Percentiles rank a stretch among this genome's conserved stretches.
phyloP scores from a whole-genome alignment of 768 basidiomycete genomes.

The Nevesoporus exiguus region DNA sequence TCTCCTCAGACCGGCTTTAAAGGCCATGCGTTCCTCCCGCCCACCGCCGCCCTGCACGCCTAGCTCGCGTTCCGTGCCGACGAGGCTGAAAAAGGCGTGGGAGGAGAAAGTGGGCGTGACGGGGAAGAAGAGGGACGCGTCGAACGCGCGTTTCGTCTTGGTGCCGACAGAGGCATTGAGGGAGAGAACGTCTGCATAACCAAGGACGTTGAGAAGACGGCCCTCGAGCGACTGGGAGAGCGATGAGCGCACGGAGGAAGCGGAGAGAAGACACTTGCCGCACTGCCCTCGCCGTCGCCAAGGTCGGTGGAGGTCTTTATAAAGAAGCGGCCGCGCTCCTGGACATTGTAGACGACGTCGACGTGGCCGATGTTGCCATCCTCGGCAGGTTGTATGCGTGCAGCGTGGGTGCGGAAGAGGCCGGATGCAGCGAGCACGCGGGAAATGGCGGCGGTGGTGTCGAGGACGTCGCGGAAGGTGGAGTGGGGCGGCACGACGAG shows the following conservation, averaged over 20 bases:
- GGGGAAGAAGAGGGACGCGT: conserved; percentile 63
- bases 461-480: conserved; percentile 63
- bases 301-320: conserved; percentile 85
- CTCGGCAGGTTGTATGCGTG: conserved; percentile 55
- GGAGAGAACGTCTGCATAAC: conserved; percentile 85
- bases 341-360: conserved; percentile 75
- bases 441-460: conserved; percentile 64
- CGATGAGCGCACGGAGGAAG: not conserved
- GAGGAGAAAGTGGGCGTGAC: conserved; percentile 60
- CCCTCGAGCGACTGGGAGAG: conserved; percentile 65
- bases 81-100: conserved; percentile 65
- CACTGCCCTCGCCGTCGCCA: conserved; percentile 89
- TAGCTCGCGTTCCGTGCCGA: conserved; percentile 77
- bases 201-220: conserved; percentile 83
- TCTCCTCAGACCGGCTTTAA: conserved; percentile 62
- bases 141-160: conserved; percentile 79
- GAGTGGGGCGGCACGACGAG: conserved; percentile 28
- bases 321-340: conserved; percentile 73
- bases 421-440: conserved; percentile 68
- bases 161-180: conserved; percentile 83
- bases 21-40: conserved; percentile 41
- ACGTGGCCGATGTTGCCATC: conserved; percentile 59
- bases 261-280: conserved; percentile 51
- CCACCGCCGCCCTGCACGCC: conserved; percentile 25
- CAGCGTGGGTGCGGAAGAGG: conserved; percentile 68